These are phyloP conservation scores for Penicillium sp. DNA, from an alignment of 2,329 filamentous ascomycete genomes.

Conservation along the genomic window DNA sequence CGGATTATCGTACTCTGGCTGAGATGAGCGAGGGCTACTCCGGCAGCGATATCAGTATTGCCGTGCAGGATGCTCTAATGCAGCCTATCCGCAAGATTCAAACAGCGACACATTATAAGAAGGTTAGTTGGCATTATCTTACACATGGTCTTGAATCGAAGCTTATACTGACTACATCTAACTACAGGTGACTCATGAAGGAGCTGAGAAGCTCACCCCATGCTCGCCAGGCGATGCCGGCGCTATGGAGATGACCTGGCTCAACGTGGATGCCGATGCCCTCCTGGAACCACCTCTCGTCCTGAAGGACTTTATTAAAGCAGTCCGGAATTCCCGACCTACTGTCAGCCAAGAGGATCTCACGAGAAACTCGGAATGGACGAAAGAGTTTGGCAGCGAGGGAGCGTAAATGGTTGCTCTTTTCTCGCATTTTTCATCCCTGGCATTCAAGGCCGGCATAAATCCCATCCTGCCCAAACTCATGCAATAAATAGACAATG, in stretches of 20 bases:
- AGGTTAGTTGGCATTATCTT: slow-evolving; percentile 50
- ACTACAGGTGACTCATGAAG: slow-evolving; percentile 63
- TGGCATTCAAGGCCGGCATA: neutral
- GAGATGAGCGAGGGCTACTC: slow-evolving; percentile 88
- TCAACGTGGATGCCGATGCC: slow-evolving; percentile 74
- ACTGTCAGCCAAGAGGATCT: slow-evolving; percentile 88
- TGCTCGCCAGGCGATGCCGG: slow-evolving; percentile 87
- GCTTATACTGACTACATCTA: neutral
- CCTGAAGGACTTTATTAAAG: slow-evolving; percentile 89
- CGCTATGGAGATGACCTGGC: slow-evolving; percentile 90
- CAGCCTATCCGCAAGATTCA: slow-evolving; percentile 95
- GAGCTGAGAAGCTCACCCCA: slow-evolving; percentile 60
- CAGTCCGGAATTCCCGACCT: slow-evolving; percentile 79
- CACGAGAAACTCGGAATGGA: slow-evolving; percentile 83
- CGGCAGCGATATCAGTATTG: slow-evolving; percentile 91
- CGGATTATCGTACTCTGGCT: slow-evolving; percentile 75
- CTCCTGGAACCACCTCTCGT: slow-evolving; percentile 80
- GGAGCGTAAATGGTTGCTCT: slow-evolving; percentile 50
- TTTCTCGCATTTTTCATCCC: neutral
- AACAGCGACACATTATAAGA: slow-evolving; percentile 95
- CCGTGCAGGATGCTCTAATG: slow-evolving; percentile 95
- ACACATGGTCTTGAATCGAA: neutral
- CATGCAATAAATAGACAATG: neutral
- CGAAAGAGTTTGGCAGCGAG: slow-evolving; percentile 90
- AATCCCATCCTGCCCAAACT: neutral